Percentiles rank a stretch among this genome's conserved stretches.
Conservation (phyloP, 2,329 filamentous ascomycete genomes). For the Ophiocordyceps camponoti-floridani region DNA sequence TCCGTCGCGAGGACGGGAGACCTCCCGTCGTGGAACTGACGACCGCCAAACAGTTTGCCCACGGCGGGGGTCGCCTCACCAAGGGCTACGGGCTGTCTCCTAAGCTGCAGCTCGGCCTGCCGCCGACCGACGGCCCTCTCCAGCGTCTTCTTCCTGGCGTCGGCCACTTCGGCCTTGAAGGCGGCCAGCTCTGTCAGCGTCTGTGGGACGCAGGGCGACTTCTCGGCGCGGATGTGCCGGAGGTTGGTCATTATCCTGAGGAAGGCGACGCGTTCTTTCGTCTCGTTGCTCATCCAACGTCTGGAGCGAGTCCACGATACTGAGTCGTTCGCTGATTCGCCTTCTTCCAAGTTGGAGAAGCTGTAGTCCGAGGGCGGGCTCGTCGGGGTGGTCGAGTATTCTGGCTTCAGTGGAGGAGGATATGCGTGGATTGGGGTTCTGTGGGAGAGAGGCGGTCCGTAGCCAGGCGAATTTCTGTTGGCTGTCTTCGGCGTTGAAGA, state of each 20-base stretch:
- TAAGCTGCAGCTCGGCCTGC: slow-evolving; percentile 5
- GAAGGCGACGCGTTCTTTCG: slow-evolving; percentile 15
- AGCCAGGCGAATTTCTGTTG: neutral
- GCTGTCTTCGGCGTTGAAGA: neutral
- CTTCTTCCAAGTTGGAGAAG: neutral
- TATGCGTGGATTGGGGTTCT: too few species aligned
- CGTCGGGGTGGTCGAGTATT: neutral
- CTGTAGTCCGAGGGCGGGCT: neutral
- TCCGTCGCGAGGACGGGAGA: slow-evolving; percentile 15
- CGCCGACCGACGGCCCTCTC: slow-evolving; percentile 7
- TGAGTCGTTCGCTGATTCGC: slow-evolving; percentile 3
- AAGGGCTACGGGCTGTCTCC: neutral
- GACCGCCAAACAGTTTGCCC: slow-evolving; percentile 10
- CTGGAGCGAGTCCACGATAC: slow-evolving; percentile 20
- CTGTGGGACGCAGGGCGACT: slow-evolving; percentile 19
- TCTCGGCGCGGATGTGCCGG: slow-evolving; percentile 15
- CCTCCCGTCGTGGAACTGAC: slow-evolving; percentile 8
- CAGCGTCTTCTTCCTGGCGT: slow-evolving; percentile 10
- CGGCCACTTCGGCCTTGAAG: slow-evolving; percentile 12
- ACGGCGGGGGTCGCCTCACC: neutral
- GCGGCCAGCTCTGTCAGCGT: slow-evolving; percentile 15
- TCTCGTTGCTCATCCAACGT: slow-evolving; percentile 18
- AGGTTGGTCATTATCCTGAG: slow-evolving; percentile 17
- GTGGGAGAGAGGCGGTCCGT: neutral
- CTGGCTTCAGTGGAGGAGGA: neutral